These are phyloP conservation scores for Leccinum variicolor DNA, from an alignment of 768 basidiomycete species.

Conservation along the genomic window DNA sequence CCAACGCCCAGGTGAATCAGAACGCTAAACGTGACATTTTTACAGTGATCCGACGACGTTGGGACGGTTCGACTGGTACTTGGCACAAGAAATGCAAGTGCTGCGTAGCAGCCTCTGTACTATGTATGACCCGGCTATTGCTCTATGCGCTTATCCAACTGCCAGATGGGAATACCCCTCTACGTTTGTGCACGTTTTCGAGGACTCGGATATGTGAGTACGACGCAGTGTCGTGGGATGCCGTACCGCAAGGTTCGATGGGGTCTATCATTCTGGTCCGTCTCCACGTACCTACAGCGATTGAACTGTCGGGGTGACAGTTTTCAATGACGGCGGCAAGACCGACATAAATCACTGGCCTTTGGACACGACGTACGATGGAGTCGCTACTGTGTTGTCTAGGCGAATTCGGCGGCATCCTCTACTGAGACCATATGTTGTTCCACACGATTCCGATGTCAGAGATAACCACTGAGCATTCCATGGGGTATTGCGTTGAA, in stretches of 20 bases:
- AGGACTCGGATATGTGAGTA: not conserved
- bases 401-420: not conserved
- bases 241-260: not conserved
- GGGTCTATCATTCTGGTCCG: not conserved
- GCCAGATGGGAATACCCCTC: not conserved
- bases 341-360: not conserved
- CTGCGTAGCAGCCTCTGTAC: not conserved
- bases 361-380: not conserved
- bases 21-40: not conserved
- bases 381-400: not conserved
- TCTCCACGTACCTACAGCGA: not conserved
- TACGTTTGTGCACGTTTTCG: not conserved
- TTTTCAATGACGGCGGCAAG: not conserved
- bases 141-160: not conserved
- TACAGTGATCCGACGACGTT: slow-evolving; percentile 6
- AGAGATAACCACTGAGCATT: not conserved
- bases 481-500: not conserved
- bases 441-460: not conserved
- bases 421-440: not conserved
- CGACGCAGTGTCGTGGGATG: not conserved
- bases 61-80: not conserved
- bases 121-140: not conserved
- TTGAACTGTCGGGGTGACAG: not conserved
- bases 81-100: not conserved
- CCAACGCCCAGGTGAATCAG: too few relatives aligned